These are phyloP conservation scores for Pythium apleroticum DNA, from an alignment of 352 stramenopile species.

Conservation along the genomic window DNA sequence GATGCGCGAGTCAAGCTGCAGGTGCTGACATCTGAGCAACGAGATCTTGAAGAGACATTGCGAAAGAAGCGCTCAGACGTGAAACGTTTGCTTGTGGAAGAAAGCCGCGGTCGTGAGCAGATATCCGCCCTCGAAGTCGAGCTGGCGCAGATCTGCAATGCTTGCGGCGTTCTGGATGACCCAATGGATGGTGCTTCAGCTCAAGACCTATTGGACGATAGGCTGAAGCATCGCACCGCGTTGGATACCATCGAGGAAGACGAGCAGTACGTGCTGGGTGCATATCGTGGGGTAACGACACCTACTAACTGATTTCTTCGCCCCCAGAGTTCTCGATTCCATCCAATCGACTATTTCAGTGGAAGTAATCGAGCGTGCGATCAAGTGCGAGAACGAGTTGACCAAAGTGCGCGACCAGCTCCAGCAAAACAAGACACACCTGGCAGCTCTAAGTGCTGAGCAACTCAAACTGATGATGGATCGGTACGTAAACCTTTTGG, in stretches of 20 bases:
- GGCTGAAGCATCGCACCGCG: neutral
- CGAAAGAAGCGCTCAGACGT: neutral
- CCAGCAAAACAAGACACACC: neutral
- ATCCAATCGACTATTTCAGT: slow-evolving; percentile 23
- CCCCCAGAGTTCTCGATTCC: slow-evolving; percentile 14
- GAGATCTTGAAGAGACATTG: neutral
- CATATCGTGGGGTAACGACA: neutral
- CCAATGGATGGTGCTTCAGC: neutral
- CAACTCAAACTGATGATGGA: slow-evolving; percentile 7
- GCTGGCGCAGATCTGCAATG: no score
- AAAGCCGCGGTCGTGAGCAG: no score
- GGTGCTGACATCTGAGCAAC: neutral
- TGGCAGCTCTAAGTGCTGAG: slow-evolving; percentile 8
- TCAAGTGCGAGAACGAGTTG: slow-evolving; percentile 15
- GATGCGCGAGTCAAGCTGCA: neutral
- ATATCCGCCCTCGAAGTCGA: no score
- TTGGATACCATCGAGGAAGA: slow-evolving; percentile 8
- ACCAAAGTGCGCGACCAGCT: slow-evolving; percentile 6
- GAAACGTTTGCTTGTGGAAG: neutral
- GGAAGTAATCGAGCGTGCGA: slow-evolving; percentile 20
- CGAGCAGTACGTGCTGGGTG: neutral
- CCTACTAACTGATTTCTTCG: neutral
- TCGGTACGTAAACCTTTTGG: slow-evolving; percentile 3
- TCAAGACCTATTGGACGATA: neutral
- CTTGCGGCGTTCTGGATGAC: neutral